Evolutionary conservation across 495 filamentous ascomycete genomes (phyloP).

Genomic region (Hypoxylon intermedium): DNA sequence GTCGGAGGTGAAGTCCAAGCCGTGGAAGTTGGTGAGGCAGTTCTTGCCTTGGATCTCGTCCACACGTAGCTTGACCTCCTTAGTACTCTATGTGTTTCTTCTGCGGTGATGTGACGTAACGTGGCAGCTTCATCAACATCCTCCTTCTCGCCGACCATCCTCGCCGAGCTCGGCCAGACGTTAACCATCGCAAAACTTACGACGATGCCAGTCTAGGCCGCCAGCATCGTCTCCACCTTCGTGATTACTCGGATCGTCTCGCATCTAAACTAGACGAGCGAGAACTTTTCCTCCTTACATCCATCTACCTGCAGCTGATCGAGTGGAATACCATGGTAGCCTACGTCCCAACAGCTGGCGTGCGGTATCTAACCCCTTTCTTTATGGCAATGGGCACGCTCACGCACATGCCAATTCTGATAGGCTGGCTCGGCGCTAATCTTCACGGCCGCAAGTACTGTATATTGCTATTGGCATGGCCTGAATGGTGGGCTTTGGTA

Average conservation of each 20-base stretch:
- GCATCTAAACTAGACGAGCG: constrained; percentile 21
- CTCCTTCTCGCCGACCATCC: constrained; percentile 34
- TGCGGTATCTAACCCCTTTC: constrained; percentile 36
- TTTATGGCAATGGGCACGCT: constrained; percentile 36
- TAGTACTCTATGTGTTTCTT: constrained; percentile 38
- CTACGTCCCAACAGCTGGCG: constrained; percentile 20
- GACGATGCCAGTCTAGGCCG: constrained; percentile 32
- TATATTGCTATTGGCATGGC: constrained; percentile 63
- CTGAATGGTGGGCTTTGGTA: constrained; percentile 63
- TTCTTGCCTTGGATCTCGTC: too few relatives aligned
- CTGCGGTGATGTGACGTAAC: constrained; percentile 31
- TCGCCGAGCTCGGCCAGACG: constrained; percentile 29
- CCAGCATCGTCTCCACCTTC: constrained; percentile 30
- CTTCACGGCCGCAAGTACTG: constrained; percentile 65
- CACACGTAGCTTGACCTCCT: constrained; percentile 35
- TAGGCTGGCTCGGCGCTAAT: constrained; percentile 39
- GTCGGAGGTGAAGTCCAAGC: constrained; percentile 22
- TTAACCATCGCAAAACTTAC: constrained; percentile 30
- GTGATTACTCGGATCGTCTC: constrained; percentile 22
- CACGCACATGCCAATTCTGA: constrained; percentile 38
- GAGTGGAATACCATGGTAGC: constrained; percentile 42
- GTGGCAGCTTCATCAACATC: constrained; percentile 31
- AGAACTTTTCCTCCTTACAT: constrained; percentile 33
- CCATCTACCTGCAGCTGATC: constrained; percentile 32
- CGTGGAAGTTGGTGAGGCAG: too few relatives aligned